Conservation (phyloP, 148 eudicot species). For the Pouteria glomerata region DNA sequence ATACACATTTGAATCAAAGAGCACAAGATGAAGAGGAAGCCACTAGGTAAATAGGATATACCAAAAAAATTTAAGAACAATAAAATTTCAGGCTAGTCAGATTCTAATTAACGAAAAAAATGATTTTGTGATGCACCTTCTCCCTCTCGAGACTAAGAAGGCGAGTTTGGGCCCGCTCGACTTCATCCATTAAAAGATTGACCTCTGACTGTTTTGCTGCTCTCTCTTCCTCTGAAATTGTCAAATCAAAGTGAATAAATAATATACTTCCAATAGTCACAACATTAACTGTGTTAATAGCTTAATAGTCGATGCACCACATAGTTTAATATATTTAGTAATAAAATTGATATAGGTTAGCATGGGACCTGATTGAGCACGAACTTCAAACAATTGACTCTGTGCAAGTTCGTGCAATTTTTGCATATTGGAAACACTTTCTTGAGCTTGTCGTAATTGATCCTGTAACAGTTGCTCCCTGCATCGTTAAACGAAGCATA, state of each 20-base stretch:
- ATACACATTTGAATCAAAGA: not conserved
- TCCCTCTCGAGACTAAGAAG: slow-evolving; percentile 90
- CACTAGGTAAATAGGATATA: not conserved
- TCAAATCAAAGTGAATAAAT: slow-evolving; percentile 14
- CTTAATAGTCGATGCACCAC: not conserved
- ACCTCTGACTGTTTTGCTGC: slow-evolving; percentile 95
- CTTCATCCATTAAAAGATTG: slow-evolving; percentile 95
- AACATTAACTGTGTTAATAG: not conserved
- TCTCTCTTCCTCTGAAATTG: slow-evolving; percentile 74
- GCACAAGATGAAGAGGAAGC: not conserved
- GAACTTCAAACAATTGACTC: slow-evolving; percentile 92
- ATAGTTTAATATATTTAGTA: not conserved
- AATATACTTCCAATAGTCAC: not conserved
- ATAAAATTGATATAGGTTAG: not conserved
- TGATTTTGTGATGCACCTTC: slow-evolving; percentile 45
- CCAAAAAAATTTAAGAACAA: not conserved
- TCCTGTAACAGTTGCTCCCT: slow-evolving; percentile 91
- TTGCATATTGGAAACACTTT: slow-evolving; percentile 93
- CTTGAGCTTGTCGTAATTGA: slow-evolving; percentile 92
- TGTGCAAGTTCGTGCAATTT: slow-evolving; percentile 97
- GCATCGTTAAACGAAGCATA: slow-evolving; percentile 30
- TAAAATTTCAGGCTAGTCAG: not conserved
- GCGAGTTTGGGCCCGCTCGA: slow-evolving; percentile 96
- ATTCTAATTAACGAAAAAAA: not conserved
- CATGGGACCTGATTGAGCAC: slow-evolving; percentile 82